Evolutionary conservation across 2,329 filamentous ascomycete genomes (phyloP), one percentile per base, ranked within the genome.

Genomic region (Colletotrichum simmondsii): DNA sequence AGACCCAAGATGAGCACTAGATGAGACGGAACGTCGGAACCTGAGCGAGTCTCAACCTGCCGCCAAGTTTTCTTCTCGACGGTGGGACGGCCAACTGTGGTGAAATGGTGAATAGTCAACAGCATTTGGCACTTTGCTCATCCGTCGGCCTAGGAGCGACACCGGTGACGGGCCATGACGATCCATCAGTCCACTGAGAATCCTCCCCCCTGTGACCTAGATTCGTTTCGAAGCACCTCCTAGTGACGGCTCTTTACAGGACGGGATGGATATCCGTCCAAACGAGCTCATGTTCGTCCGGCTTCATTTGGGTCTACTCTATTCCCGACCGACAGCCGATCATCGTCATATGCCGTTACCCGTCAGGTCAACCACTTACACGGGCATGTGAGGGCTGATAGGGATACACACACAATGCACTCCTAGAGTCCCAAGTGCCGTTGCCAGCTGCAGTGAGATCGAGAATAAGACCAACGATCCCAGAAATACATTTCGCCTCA

Each of bases 241-340:
- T 22, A 65, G 52, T 60, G 30, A 68, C 28, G 68, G 64, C 35
- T 57, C 53, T 57, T 54, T 54, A 37, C 68, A 68, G 68, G 46
- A 66, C 54, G n/a, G 62, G 46, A 72, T 42, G 65, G 52, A 53
- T 14, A 26, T 42, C 49, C 54, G 19, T 60, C 16, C 24, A 64
- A 59, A 60, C 42, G 24, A 26, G 12, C 49, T 49, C 24, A 57
- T 68, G 19, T 12, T 53, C 24, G 37, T 11, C 24, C 24, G 30
- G 28, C 37, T 42, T 58, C 35, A 42, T n/a, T 56, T 69, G 22
- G 7, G 32, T 19, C 37, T 35, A 69, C 32, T 69, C n/a, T 60
- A 60, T 49, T 46, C 65, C 54, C 54, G 46, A 63, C 69, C 56
- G 42, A 64, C 37, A 59, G 52, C 30, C 46, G 66, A 69, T 53